These are phyloP conservation scores for Cryptosporidium ubiquitum DNA, from an alignment of 169 alveolate species.

Conservation along the genomic window DNA sequence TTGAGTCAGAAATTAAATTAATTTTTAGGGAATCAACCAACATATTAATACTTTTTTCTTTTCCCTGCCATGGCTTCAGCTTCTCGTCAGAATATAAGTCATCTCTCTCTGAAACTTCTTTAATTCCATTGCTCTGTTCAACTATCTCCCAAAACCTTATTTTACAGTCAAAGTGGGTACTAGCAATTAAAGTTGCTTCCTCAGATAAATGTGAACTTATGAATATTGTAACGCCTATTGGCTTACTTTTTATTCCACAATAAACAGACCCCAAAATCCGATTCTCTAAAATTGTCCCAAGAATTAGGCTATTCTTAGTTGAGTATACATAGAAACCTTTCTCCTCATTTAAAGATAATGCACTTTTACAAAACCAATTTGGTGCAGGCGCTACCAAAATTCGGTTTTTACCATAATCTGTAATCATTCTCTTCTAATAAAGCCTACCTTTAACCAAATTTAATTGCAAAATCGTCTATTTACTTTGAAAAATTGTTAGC, in stretches of 20 bases:
- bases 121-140: background rate
- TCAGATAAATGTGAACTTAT: background rate
- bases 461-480: too few species aligned
- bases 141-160: conserved; percentile 15
- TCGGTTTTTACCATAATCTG: background rate
- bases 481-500: too few species aligned
- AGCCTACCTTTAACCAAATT: background rate
- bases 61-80: background rate
- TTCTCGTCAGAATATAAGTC: background rate
- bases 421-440: background rate
- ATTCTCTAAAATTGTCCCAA: conserved; percentile 17
- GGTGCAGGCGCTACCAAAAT: conserved; percentile 68
- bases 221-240: background rate
- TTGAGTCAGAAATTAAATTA: background rate
- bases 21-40: background rate
- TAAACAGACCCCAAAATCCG: conserved; percentile 26
- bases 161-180: conserved; percentile 34
- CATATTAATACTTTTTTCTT: background rate
- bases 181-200: background rate
- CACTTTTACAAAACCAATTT: conserved; percentile 26
- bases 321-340: conserved; percentile 14
- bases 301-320: conserved; percentile 49
- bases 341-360: conserved; percentile 11
- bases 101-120: background rate
- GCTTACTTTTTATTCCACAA: conserved; percentile 67